These are phyloP conservation scores for Pythium phragmiticola DNA, from an alignment of 352 stramenopile genomes.

Conservation along the genomic window DNA sequence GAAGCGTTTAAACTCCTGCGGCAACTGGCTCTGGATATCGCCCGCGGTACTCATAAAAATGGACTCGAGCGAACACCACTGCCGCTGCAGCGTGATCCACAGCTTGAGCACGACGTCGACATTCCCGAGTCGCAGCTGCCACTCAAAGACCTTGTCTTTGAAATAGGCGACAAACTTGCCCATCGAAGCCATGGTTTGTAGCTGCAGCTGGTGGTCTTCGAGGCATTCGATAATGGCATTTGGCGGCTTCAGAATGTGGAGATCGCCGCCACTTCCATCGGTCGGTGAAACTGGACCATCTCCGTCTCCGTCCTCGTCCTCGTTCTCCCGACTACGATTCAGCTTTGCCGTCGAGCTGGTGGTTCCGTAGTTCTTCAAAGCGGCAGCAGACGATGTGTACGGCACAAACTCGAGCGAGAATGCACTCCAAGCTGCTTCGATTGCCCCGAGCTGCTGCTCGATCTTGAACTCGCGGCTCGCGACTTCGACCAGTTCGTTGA, in stretches of 20 bases:
- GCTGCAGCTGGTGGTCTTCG: conserved; percentile 93
- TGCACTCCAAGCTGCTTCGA: conserved; percentile 89
- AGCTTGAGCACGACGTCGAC: conserved; percentile 93
- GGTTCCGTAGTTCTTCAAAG: background rate
- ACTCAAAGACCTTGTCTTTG: conserved; percentile 93
- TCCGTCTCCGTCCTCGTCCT: conserved; percentile 37
- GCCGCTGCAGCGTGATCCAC: conserved; percentile 89
- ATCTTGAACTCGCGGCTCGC: conserved; percentile 97
- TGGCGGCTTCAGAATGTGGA: conserved; percentile 88
- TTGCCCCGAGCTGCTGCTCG: conserved; percentile 93
- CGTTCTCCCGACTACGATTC: conserved; percentile 13
- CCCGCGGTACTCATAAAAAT: conserved; percentile 92
- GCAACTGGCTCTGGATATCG: conserved; percentile 93
- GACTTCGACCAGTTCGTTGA: conserved; percentile 94
- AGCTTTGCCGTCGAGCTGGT: conserved; percentile 4
- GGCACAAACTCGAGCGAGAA: conserved; percentile 92
- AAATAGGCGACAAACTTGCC: conserved; percentile 96
- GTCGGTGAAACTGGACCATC: background rate
- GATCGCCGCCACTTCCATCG: conserved; percentile 55
- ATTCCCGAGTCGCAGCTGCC: conserved; percentile 90
- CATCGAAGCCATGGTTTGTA: conserved; percentile 96
- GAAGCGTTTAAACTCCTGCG: conserved; percentile 90
- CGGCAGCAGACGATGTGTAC: conserved; percentile 71
- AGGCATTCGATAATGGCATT: conserved; percentile 93
- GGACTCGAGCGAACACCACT: conserved; percentile 93